Evolutionary conservation across 2,329 filamentous ascomycete genomes (phyloP).

Genomic region (Neofusicoccum ribis): DNA sequence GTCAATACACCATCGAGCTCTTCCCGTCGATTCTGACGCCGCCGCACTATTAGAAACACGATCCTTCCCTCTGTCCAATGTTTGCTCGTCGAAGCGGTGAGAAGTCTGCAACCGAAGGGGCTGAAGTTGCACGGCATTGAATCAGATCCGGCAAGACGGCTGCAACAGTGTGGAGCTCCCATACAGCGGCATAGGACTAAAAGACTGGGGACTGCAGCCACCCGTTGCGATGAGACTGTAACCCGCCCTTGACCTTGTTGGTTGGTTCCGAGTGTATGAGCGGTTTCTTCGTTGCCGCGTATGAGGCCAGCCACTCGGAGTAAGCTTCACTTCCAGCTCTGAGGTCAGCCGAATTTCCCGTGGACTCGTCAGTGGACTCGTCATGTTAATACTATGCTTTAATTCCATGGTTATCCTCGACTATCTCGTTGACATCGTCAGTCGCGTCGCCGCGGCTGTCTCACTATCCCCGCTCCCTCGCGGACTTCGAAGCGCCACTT

Average conservation of each 20-base stretch:
- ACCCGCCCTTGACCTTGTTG: neutral
- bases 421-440: neutral
- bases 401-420: neutral
- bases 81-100: conserved; percentile 12
- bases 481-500: neutral
- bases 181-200: neutral
- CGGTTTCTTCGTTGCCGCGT: neutral
- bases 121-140: neutral
- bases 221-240: conserved; percentile 2
- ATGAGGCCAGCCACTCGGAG: conserved; percentile 1
- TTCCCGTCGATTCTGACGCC: neutral
- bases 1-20: conserved; percentile 8
- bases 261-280: neutral
- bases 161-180: conserved; percentile 9
- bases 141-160: conserved; percentile 16
- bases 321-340: conserved; percentile 3
- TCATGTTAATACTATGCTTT: neutral
- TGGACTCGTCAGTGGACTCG: neutral
- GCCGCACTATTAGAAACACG: neutral
- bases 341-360: neutral
- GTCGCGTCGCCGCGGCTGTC: neutral
- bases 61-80: conserved; percentile 2
- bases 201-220: conserved; percentile 12
- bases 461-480: neutral
- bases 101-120: conserved; percentile 12